A percentile compares a stretch with the other conserved stretches of the same genome.
phyloP scores from a whole-genome alignment of 2,329 filamentous ascomycete species.

The Fusarium metavorans region DNA sequence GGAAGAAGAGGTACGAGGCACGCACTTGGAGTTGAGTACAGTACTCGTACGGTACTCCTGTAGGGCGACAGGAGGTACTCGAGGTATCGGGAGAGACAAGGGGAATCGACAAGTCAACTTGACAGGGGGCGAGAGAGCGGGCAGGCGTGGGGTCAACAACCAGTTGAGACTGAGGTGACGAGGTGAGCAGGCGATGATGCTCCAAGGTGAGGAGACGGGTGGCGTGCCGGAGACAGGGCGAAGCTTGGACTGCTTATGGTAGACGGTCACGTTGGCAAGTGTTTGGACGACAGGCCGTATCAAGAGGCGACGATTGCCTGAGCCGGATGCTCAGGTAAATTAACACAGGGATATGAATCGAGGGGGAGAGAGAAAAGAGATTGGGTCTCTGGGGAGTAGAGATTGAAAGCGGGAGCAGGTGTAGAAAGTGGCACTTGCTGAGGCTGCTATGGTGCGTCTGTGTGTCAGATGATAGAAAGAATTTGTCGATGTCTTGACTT shows the following conservation, averaged over 20 bases:
- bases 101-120: slow-evolving; percentile 11
- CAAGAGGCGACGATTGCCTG: slow-evolving; percentile 6
- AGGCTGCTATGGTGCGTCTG: slow-evolving; percentile 9
- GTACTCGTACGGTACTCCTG: slow-evolving; percentile 10
- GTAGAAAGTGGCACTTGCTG: slow-evolving; percentile 31
- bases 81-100: slow-evolving; percentile 30
- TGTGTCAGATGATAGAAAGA: slow-evolving; percentile 23
- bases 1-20: slow-evolving; percentile 21
- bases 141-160: slow-evolving; percentile 39
- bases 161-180: slow-evolving; percentile 34
- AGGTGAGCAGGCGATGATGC: slow-evolving; percentile 44
- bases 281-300: slow-evolving; percentile 37
- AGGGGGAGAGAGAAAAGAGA: slow-evolving; percentile 23
- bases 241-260: slow-evolving; percentile 14
- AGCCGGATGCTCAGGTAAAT: slow-evolving; percentile 7
- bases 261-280: slow-evolving; percentile 38
- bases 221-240: slow-evolving; percentile 35
- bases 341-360: slow-evolving; percentile 5
- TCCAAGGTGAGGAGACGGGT: slow-evolving; percentile 46
- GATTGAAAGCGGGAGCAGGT: slow-evolving; percentile 16
- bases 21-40: slow-evolving; percentile 7
- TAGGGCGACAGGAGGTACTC: slow-evolving; percentile 1
- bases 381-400: slow-evolving; percentile 18
- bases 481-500: background rate
- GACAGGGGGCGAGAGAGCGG: slow-evolving; percentile 25